phyloP scores from a whole-genome alignment of 192 early-diverging fungal species.

The Cladochytrium replicatum region DNA sequence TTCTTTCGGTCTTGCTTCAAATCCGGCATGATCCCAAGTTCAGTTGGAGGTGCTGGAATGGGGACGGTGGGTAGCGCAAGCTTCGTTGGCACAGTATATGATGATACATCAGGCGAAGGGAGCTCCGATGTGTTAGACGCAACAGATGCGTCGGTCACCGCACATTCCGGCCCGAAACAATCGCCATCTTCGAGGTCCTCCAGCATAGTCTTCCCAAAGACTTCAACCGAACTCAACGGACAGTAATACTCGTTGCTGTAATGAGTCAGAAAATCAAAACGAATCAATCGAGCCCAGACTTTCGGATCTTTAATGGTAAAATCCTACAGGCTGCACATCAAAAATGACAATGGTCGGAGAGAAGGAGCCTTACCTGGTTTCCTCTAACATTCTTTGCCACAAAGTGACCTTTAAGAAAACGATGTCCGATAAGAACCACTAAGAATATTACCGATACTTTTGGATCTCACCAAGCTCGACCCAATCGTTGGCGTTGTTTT shows the following conservation, averaged over 20 bases:
- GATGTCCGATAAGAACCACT: too few species aligned
- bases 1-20: too few species aligned
- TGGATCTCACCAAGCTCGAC: not conserved
- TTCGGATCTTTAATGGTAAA: slow-evolving; percentile 67
- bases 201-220: slow-evolving; percentile 86
- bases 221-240: slow-evolving; percentile 75
- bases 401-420: too few species aligned
- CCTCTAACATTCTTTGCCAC: slow-evolving; percentile 79
- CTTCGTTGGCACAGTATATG: too few species aligned
- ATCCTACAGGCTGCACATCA: slow-evolving; percentile 50
- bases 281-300: slow-evolving; percentile 77
- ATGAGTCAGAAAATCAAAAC: slow-evolving; percentile 78
- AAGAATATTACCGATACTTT: too few species aligned
- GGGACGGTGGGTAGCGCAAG: too few species aligned
- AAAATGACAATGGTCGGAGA: slow-evolving; percentile 18
- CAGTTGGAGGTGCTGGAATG: too few species aligned
- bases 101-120: slow-evolving; percentile 84
- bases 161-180: not conserved
- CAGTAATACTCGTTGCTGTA: slow-evolving; percentile 92
- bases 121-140: too few species aligned
- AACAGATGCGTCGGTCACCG: too few species aligned
- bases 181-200: slow-evolving; percentile 40
- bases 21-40: too few species aligned
- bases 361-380: slow-evolving; percentile 27
- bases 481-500: too few species aligned